Conservation (phyloP, 495 filamentous ascomycete species). For the Penicillium chermesinum region DNA sequence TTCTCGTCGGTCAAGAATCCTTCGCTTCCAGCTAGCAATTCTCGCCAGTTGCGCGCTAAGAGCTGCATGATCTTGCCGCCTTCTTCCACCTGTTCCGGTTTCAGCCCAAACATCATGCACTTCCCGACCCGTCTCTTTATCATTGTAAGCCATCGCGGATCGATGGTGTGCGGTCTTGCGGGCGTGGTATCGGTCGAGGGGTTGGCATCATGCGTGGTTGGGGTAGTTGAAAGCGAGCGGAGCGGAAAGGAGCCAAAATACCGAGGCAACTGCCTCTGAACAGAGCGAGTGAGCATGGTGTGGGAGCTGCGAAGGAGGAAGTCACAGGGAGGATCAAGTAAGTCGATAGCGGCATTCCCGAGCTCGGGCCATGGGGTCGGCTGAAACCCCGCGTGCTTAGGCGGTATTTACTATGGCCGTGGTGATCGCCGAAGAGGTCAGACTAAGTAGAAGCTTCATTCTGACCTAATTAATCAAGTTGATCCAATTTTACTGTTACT, state of each 20-base stretch:
- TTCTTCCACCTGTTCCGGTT: constrained; percentile 51
- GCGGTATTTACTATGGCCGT: too few relatives aligned
- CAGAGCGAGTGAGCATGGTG: constrained; percentile 18
- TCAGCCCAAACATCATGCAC: constrained; percentile 77
- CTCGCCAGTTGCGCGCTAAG: constrained; percentile 70
- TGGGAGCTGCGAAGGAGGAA: constrained; percentile 3
- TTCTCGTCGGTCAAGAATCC: constrained; percentile 69
- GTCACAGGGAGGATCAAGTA: neutral
- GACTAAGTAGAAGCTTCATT: too few relatives aligned
- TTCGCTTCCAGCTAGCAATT: constrained; percentile 69
- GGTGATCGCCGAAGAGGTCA: too few relatives aligned
- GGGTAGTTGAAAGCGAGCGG: constrained; percentile 24
- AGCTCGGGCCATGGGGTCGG: constrained; percentile 22
- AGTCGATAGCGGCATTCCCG: constrained; percentile 11
- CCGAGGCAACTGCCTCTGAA: constrained; percentile 18
- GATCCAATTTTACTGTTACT: too few relatives aligned
- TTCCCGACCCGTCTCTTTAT: constrained; percentile 70
- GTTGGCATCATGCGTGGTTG: constrained; percentile 11
- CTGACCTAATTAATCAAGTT: too few relatives aligned
- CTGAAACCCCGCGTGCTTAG: constrained; percentile 19
- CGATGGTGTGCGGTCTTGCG: constrained; percentile 32
- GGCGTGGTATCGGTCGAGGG: constrained; percentile 9
- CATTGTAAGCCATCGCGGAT: constrained; percentile 69
- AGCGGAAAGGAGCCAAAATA: neutral
- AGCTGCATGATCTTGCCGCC: constrained; percentile 57